Evolutionary conservation across 208 protist genomes (phyloP), one percentile per base, ranked within the genome.

Genomic region (Leishmania tarentolae): DNA sequence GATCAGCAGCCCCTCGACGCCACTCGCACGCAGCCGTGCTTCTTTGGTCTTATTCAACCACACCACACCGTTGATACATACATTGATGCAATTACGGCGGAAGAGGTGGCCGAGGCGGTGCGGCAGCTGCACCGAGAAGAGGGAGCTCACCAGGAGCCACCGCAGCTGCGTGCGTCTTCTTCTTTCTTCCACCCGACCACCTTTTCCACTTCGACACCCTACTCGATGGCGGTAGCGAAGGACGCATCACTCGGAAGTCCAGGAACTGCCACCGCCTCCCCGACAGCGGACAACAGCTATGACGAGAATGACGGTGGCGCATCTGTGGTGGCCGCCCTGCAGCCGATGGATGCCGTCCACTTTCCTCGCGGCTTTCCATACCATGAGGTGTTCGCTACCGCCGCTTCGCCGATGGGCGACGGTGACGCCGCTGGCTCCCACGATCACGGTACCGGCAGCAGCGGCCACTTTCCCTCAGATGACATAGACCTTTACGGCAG

Each of bases 1-100:
- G 93, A 93, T 56, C 91, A 94, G 72, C 84, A 89, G 69, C 83
- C 86, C 6, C 73, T 90, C 37, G 93, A 96, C 78, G 93, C 91
- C 35, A 75, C 82, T 1, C 77, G 63, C 31, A 69, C 72, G 35
- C 28, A 70, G 56, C 77, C 72, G 46, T 81, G 82, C 53, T 40
- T 85, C 35, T 85, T 85, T 37, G 82, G 82, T 0, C 21, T 78
- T 7, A 21, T 85, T 6, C 59, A 31, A 35, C 77, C 82, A 21
- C 1, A 66, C 13, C 76, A 75, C 70, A 65, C 77, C 31, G 70
- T 85, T 35, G 82, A 81, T 1, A 81, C 81, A 0, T 85, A 85
- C 68, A 56, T 37, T 8, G 82, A 81, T 17, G 75, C 47, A 35
- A 76, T 81, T 17, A 79, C 77, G 24, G 42, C 50, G 21, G 72